These are phyloP conservation scores for Trichosporon sp. DNA, from an alignment of 1,284 basidiomycete genomes.

Conservation along the genomic window DNA sequence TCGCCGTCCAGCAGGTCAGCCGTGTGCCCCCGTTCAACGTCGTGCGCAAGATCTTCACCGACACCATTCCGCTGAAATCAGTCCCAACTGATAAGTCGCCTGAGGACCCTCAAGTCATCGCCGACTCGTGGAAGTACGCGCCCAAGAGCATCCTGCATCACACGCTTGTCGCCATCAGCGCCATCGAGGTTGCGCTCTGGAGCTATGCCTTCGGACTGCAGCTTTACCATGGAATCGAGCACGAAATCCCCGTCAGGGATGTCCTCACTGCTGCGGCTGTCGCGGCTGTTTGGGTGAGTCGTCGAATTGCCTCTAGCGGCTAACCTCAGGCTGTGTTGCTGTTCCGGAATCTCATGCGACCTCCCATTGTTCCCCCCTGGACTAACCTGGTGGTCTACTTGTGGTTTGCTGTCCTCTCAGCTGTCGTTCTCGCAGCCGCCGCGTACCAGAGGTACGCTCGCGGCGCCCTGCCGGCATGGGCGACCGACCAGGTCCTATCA, in stretches of 20 bases:
- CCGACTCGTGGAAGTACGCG: slow-evolving; percentile 18
- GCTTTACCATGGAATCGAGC: slow-evolving; percentile 30
- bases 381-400: slow-evolving; percentile 41
- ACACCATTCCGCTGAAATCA: slow-evolving; percentile 23
- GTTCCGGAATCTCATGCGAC: slow-evolving; percentile 39
- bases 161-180: slow-evolving; percentile 37
- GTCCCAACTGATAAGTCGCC: slow-evolving; percentile 22
- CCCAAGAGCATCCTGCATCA: slow-evolving; percentile 19
- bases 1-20: slow-evolving; percentile 8
- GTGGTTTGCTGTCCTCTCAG: slow-evolving; percentile 37
- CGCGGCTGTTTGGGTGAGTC: slow-evolving; percentile 51
- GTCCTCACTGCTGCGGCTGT: slow-evolving; percentile 39
- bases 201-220: slow-evolving; percentile 39
- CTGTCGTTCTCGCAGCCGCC: slow-evolving; percentile 37
- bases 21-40: slow-evolving; percentile 35
- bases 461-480: slow-evolving; percentile 42
- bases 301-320: not conserved
- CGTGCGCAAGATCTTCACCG: slow-evolving; percentile 30
- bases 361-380: slow-evolving; percentile 49
- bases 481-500: slow-evolving; percentile 32
- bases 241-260: not conserved
- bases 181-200: slow-evolving; percentile 44
- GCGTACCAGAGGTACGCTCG: slow-evolving; percentile 38
- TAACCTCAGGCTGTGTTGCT: slow-evolving; percentile 23
- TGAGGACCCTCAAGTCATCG: slow-evolving; percentile 13